Evolutionary conservation across 75 land plant genomes (phyloP).

Genomic region (Pinus albicaulis): DNA sequence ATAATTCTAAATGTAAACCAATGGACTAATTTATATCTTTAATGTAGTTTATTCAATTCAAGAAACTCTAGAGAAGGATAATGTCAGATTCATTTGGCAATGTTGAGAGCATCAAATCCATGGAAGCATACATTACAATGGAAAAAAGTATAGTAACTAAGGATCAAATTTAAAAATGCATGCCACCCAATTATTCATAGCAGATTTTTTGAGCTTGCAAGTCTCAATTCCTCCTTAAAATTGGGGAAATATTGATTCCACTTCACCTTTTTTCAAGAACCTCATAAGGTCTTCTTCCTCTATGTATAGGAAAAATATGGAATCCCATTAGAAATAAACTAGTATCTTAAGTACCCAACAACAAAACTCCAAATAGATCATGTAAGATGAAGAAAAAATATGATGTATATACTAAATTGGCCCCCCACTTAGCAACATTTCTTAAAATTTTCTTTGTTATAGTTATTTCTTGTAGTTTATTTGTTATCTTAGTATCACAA

Average conservation of each 20-base stretch:
- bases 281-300: slow-evolving; percentile 58
- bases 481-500: slow-evolving; percentile 61
- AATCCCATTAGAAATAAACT: not conserved
- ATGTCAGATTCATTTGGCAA: too few species aligned
- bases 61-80: too few species aligned
- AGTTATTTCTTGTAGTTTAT: slow-evolving; percentile 72
- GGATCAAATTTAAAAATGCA: slow-evolving; percentile 6
- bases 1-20: not conserved
- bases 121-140: too few species aligned
- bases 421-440: slow-evolving; percentile 66
- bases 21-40: too few species aligned
- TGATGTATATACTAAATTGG: slow-evolving; percentile 41
- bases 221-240: slow-evolving; percentile 56
- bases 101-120: too few species aligned
- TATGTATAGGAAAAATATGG: slow-evolving; percentile 46
- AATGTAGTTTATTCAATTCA: too few species aligned
- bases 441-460: slow-evolving; percentile 71
- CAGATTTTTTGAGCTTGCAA: slow-evolving; percentile 48
- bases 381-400: not conserved
- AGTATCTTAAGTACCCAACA: not conserved
- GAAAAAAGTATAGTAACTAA: not conserved
- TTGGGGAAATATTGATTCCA: slow-evolving; percentile 41
- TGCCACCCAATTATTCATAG: slow-evolving; percentile 70
- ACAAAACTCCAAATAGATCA: not conserved
- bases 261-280: slow-evolving; percentile 65